Evolutionary conservation across 192 early-diverging fungal genomes (phyloP).

Genomic region (Backusella parvicylindrica): DNA sequence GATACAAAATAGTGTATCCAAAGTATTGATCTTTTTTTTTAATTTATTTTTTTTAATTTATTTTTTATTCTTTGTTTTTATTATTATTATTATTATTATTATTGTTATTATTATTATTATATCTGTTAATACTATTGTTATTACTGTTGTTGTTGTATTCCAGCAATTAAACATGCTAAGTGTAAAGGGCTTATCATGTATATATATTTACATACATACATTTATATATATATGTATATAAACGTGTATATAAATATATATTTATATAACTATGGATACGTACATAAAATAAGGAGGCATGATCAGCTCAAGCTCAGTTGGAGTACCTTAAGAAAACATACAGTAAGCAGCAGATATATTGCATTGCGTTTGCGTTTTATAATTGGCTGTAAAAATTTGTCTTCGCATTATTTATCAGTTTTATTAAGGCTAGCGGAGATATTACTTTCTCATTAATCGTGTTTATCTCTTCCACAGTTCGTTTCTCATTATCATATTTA

Average conservation of each 20-base stretch:
- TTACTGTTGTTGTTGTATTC: too few relatives aligned
- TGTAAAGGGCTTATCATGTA: background rate
- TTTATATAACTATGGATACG: background rate
- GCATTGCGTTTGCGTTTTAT: background rate
- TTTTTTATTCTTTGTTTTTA: background rate
- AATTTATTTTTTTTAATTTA: background rate
- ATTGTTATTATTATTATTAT: background rate
- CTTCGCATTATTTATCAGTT: background rate
- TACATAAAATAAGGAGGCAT: background rate
- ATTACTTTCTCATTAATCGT: background rate
- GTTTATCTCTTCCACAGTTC: background rate
- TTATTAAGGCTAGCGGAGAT: background rate
- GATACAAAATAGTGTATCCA: background rate
- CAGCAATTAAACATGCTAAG: background rate
- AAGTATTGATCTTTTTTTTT: background rate
- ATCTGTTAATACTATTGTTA: too few relatives aligned
- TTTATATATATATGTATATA: background rate
- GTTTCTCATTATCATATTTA: background rate
- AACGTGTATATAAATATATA: background rate
- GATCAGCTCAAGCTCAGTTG: slow-evolving; percentile 1
- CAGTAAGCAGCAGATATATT: background rate
- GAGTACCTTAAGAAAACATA: background rate
- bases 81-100: background rate
- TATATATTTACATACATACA: background rate
- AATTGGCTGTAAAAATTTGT: background rate